Conservation (phyloP, 2,329 filamentous ascomycete genomes). For the Talaromyces islandicus region DNA sequence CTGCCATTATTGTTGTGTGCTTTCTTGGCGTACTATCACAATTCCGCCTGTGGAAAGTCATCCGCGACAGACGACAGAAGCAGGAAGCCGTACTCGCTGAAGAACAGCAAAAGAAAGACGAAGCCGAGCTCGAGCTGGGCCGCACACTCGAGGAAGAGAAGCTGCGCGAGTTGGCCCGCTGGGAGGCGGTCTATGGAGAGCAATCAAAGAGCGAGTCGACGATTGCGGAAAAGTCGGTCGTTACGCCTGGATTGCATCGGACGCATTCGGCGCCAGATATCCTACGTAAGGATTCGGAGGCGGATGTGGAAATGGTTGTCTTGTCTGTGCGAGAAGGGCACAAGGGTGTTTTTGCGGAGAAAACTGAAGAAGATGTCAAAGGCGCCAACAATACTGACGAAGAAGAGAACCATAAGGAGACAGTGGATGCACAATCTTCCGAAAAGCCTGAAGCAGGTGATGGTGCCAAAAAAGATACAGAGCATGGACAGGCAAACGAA, state of each 20-base stretch:
- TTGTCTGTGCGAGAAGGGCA: neutral
- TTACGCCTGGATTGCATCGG: neutral
- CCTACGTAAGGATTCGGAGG: neutral
- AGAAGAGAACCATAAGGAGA: neutral
- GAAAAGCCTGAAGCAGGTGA: neutral
- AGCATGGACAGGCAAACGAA: neutral
- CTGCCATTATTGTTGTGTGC: conserved; percentile 67
- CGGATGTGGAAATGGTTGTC: conserved; percentile 1
- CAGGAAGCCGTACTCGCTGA: conserved; percentile 43
- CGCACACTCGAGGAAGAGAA: conserved; percentile 48
- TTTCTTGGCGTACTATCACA: conserved; percentile 76
- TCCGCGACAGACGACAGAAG: conserved; percentile 50
- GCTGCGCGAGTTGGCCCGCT: conserved; percentile 46
- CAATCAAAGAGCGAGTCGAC: conserved; percentile 17
- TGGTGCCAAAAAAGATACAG: neutral
- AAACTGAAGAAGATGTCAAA: neutral
- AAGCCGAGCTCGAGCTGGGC: conserved; percentile 66
- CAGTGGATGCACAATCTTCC: neutral
- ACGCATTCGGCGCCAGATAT: neutral
- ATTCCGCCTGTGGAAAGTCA: conserved; percentile 75
- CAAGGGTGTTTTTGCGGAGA: neutral
- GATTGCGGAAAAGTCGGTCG: neutral
- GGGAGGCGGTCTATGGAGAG: conserved; percentile 73
- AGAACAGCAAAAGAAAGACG: conserved; percentile 50
- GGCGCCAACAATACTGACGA: neutral